Conservation (phyloP, 441 rosid genomes). For the Syzygium syzygioides region DNA sequence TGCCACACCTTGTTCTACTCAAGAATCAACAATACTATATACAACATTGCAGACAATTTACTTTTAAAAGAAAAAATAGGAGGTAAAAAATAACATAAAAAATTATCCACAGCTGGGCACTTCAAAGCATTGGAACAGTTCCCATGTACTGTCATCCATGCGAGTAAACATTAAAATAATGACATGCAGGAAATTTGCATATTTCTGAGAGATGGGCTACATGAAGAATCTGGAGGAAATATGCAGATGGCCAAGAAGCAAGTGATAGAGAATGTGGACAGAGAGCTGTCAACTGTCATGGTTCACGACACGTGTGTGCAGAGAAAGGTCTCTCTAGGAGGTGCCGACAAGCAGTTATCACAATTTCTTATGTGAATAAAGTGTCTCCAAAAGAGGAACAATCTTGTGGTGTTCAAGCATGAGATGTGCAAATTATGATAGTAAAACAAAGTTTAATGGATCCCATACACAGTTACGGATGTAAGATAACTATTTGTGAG, state of each 20-base stretch:
- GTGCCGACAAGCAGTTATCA: neutral
- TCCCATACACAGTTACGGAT: neutral
- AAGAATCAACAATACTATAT: neutral
- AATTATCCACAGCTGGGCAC: neutral
- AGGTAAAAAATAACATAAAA: neutral
- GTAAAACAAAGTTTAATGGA: neutral
- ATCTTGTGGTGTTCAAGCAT: neutral
- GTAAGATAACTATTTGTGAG: neutral
- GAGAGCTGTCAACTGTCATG: neutral
- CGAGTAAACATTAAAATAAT: neutral
- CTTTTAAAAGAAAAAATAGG: neutral
- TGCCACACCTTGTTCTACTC: neutral
- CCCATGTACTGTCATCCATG: neutral
- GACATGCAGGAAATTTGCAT: neutral
- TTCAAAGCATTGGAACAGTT: neutral
- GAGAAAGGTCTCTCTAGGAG: neutral
- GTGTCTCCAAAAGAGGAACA: neutral
- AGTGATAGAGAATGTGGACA: neutral
- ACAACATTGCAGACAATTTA: neutral
- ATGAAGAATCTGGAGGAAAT: neutral
- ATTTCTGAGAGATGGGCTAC: neutral
- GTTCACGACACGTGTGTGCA: neutral
- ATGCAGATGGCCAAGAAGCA: neutral
- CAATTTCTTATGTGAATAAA: neutral
- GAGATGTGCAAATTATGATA: neutral